Base-by-base conservation (phyloP, 305 asterid genomes). In the Caryopteris hybrid region DNA sequence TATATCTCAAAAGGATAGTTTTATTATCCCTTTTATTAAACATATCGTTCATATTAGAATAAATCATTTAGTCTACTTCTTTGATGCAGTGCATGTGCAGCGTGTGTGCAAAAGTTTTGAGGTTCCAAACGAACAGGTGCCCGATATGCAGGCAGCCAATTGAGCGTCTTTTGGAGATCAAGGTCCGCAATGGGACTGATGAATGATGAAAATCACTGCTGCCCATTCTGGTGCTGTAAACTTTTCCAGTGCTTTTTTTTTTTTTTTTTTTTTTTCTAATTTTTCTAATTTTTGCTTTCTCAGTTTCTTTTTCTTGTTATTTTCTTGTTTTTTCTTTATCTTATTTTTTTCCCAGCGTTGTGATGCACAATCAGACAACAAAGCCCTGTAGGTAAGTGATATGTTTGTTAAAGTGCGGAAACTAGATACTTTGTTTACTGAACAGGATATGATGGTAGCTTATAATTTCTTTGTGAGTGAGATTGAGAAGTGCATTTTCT, bases 131-230 rank as follows among this genome's bases (percentile, higher is more conserved):
- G 4, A 87, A 91, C 63, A 61, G 96, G 70, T 94, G 99, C 58
- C 99, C 97, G 4, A 94, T 94, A 38, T 94, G 98, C 83, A 83
- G 99, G 71, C 98, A 94, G 74, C 96, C 97, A 7, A 92, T 91
- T 6, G 99, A 91, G 83, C 88, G 98, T 51, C 96, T 94, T 60
- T 74, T 94, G 82, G 98, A 94, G 91, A 94, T 94, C 81, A 94
- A 89, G 80, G 96, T 94, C 69, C 85, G 70, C 81, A 88, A 82
- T 53, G 89, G 83, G 42, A 52, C 72, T 25, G 88, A 83, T 17
- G 87, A 90, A 71, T 51, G 82, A 85, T 66, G 73, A 50, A 52
- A 54, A 52, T 54, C 73, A 34, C 66, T 50, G 42, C 66, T 52
- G 71, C 76, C 48, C 59, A 34, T 38, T 39, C 59, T 18, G 36